Evolutionary conservation across 2,329 filamentous ascomycete genomes (phyloP).

Genomic region (Fusarium scirpi): DNA sequence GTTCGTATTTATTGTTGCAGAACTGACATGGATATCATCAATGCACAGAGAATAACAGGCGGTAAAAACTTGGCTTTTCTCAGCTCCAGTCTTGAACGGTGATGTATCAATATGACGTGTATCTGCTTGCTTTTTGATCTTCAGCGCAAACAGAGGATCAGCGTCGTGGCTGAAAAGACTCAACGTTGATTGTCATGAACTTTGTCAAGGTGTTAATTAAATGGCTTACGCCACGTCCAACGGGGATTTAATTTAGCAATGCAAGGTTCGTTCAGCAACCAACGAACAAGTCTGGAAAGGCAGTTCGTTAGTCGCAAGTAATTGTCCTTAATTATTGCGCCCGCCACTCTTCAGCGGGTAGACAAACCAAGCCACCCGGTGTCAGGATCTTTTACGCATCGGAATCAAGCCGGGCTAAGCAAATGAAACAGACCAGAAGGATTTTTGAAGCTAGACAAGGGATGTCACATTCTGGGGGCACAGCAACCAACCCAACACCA

Average conservation of each 20-base stretch:
- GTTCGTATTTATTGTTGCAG: neutral
- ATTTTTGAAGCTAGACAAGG: slow-evolving; percentile 1
- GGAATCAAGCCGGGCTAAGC: neutral
- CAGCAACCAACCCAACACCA: neutral
- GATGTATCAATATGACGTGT: neutral
- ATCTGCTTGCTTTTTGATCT: neutral
- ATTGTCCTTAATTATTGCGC: neutral
- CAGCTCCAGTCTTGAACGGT: neutral
- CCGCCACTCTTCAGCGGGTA: slow-evolving; percentile 7
- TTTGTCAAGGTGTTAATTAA: neutral
- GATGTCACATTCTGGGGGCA: neutral
- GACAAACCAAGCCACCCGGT: slow-evolving; percentile 5
- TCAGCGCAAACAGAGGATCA: neutral
- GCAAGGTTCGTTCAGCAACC: neutral
- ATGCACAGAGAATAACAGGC: neutral
- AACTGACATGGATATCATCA: neutral
- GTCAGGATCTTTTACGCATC: neutral
- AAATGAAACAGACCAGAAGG: slow-evolving; percentile 5
- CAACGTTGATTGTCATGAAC: neutral
- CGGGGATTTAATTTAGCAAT: neutral
- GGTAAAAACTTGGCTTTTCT: neutral
- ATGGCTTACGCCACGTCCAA: neutral
- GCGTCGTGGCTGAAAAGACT: neutral
- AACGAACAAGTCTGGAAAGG: neutral
- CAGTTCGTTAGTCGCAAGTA: neutral